Evolutionary conservation across 441 rosid species (phyloP).

Genomic region (Jatropha podagrica): DNA sequence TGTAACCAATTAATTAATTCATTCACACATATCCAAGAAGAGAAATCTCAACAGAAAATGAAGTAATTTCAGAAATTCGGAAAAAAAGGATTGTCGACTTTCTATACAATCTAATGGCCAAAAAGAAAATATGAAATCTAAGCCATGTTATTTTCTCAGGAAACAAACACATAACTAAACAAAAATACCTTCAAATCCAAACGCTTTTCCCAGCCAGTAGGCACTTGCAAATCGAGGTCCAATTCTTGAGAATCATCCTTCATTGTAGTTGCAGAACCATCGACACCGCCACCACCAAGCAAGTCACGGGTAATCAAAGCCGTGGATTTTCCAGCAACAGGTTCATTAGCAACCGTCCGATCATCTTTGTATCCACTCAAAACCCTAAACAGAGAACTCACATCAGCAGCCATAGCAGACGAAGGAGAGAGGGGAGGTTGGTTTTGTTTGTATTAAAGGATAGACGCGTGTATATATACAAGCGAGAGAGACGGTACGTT

Average conservation of each 20-base stretch:
- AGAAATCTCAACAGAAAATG: not conserved
- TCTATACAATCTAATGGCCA: too few species aligned
- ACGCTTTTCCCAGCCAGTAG: constrained; percentile 85
- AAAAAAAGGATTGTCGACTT: not conserved
- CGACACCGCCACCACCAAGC: constrained; percentile 50
- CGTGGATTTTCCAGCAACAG: constrained; percentile 34
- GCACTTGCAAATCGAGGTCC: constrained; percentile 84
- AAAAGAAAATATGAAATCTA: too few species aligned
- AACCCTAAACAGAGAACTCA: constrained; percentile 48
- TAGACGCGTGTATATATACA: not conserved
- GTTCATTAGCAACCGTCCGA: constrained; percentile 33
- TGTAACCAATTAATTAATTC: not conserved
- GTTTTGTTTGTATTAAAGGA: not conserved
- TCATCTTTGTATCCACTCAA: constrained; percentile 42
- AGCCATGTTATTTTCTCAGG: constrained; percentile 14
- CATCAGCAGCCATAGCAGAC: constrained; percentile 66
- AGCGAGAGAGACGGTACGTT: constrained; percentile 8
- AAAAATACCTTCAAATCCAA: constrained; percentile 71
- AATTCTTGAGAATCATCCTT: constrained; percentile 52
- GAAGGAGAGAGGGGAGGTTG: not conserved
- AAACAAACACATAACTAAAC: constrained; percentile 22
- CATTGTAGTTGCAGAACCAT: constrained; percentile 19
- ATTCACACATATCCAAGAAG: not conserved
- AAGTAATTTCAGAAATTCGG: not conserved
- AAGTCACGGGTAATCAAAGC: constrained; percentile 57